Base-by-base conservation (phyloP, 768 basidiomycete genomes). In the Lentinula sp. region DNA sequence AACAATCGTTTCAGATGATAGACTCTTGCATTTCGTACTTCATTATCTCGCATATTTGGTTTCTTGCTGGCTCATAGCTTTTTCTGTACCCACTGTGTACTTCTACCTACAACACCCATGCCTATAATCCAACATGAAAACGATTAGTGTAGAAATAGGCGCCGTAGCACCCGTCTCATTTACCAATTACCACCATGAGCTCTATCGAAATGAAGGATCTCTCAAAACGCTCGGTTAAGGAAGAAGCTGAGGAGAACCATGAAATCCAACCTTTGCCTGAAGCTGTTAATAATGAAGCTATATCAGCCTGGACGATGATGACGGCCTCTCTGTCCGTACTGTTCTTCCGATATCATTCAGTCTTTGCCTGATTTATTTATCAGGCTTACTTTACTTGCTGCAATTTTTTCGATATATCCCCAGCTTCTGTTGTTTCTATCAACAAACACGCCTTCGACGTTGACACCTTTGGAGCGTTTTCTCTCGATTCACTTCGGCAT, bases 381-480 rank as follows among this genome's bases (percentile, higher is more conserved):
- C 63, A 81, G 78, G 62, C 61, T 80, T n/a, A 63, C 66, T 16
- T 16, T 70, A 0, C 66, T 77, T 57, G 72, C 78, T 49, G 56
- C 70, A 28, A 72, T 72, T 65, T 72, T 85, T 52, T 67, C 81
- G 3, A 66, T 83, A 36, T 87, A 79, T 62, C 90, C 91, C 58
- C 80, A 83, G 33, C 68, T 91, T 53, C 74, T 91, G 36, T 79
- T 91, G 55, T 90, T 91, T 70, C 73, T 90, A 57, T 78, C 88
- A 12, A 79, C 81, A 60, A 74, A 81, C 2, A 71, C 75, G 37
- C 36, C 63, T 16, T 72, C 71, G 35, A 66, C 71, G 18, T 78
- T 91, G 53, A 89, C 90, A 2, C 73, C 84, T 2, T 78, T 93
- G 37, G 91, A 93, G 68, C 73, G 77, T 23, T 91, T 87, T 72